Conservation (phyloP, 2,329 filamentous ascomycete genomes). For the Capronia coronata region DNA sequence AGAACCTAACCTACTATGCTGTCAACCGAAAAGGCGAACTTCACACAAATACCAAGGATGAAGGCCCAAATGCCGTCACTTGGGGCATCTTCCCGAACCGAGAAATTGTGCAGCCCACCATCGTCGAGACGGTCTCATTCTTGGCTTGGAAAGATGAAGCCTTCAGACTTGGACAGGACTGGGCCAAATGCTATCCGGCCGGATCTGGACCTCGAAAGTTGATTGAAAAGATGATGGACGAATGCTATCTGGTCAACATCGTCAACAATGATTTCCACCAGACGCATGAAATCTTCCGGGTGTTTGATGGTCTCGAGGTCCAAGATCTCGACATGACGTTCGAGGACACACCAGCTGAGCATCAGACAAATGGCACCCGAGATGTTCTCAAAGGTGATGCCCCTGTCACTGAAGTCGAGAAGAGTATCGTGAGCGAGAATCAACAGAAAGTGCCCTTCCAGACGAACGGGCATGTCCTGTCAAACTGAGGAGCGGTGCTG, state of each 20-base stretch:
- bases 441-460: constrained; percentile 15
- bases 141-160: constrained; percentile 98
- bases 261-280: constrained; percentile 98
- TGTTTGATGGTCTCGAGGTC: constrained; percentile 74
- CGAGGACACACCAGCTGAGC: constrained; percentile 13
- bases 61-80: constrained; percentile 94
- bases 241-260: constrained; percentile 93
- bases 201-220: constrained; percentile 69
- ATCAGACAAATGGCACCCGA: constrained; percentile 12
- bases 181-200: constrained; percentile 82
- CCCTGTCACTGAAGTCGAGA: constrained; percentile 9
- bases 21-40: constrained; percentile 78
- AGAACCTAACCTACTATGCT: constrained; percentile 87
- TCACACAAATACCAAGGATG: constrained; percentile 74
- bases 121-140: constrained; percentile 96
- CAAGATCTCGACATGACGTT: constrained; percentile 52
- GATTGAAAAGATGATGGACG: constrained; percentile 76
- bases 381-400: constrained; percentile 20
- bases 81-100: constrained; percentile 99
- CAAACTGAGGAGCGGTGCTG: constrained; percentile 6
- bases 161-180: constrained; percentile 84
- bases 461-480: constrained; percentile 7
- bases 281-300: constrained; percentile 69
- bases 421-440: constrained; percentile 14
- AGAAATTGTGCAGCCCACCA: constrained; percentile 99